A percentile compares a stretch with the other conserved stretches of the same genome.
These are phyloP conservation scores for Phytophthora multivora DNA, from an alignment of 352 stramenopile species.

Conservation along the genomic window DNA sequence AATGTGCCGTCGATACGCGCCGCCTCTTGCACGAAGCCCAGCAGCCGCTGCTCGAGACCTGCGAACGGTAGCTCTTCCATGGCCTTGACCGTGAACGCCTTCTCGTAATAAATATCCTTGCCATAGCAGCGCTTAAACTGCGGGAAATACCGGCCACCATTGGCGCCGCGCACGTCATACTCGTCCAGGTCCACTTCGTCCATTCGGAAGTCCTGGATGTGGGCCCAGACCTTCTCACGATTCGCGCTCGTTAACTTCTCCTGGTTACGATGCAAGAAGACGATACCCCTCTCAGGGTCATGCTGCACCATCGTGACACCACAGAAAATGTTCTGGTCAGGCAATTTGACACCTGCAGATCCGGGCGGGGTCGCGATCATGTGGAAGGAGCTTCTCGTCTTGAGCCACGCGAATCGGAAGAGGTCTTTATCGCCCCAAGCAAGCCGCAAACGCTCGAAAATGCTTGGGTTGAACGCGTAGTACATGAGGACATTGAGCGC, in stretches of 20 bases:
- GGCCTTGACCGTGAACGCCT: constrained; percentile 50
- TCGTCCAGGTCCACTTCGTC: constrained; percentile 35
- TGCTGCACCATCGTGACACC: constrained; percentile 75
- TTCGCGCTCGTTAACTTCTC: constrained; percentile 57
- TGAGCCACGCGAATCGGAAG: constrained; percentile 82
- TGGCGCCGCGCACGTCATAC: constrained; percentile 64
- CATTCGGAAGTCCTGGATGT: constrained; percentile 61
- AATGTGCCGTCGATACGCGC: constrained; percentile 34
- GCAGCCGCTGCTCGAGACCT: constrained; percentile 42
- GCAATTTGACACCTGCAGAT: constrained; percentile 47
- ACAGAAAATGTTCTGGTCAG: constrained; percentile 62
- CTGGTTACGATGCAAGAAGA: constrained; percentile 72
- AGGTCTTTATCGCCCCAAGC: constrained; percentile 84
- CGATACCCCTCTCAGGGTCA: constrained; percentile 44
- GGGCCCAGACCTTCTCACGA: constrained; percentile 43
- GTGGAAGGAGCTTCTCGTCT: constrained; percentile 60
- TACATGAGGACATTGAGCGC: constrained; percentile 74
- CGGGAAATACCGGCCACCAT: constrained; percentile 58
- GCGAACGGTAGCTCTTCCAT: constrained; percentile 51
- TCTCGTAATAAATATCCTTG: constrained; percentile 75
- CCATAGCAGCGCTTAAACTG: constrained; percentile 64
- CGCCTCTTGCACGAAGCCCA: constrained; percentile 49
- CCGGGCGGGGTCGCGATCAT: constrained; percentile 61
- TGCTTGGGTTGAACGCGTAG: constrained; percentile 48
- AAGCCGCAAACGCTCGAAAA: constrained; percentile 55